Evolutionary conservation across 495 filamentous ascomycete species (phyloP).

Genomic region (Parathielavia hyrcaniae): DNA sequence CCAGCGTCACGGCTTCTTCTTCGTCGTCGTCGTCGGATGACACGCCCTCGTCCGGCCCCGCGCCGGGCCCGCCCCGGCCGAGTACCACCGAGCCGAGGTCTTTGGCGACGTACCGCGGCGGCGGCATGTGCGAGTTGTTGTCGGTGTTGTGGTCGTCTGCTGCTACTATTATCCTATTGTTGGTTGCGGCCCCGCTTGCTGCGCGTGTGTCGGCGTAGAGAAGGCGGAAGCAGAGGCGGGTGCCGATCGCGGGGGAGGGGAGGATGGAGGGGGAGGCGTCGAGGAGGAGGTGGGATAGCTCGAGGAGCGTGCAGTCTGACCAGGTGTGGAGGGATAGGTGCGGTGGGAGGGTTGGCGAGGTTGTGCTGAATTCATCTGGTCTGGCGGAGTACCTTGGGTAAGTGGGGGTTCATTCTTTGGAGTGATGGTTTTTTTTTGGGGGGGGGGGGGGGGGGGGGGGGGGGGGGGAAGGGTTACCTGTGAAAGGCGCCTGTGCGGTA

Average conservation of each 20-base stretch:
- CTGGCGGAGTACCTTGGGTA: constrained; percentile 32
- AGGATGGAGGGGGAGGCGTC: constrained; percentile 44
- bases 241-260: constrained; percentile 69
- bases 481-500: constrained; percentile 70
- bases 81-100: constrained; percentile 80
- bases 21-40: too few species aligned
- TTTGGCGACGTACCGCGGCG: constrained; percentile 58
- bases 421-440: not conserved
- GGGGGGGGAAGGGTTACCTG: constrained; percentile 43
- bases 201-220: constrained; percentile 74
- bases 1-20: constrained; percentile 62
- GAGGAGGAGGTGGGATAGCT: constrained; percentile 64
- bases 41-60: too few species aligned
- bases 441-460: constrained; percentile 15
- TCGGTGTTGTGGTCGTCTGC: too few species aligned
- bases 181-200: constrained; percentile 27
- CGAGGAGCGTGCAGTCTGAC: constrained; percentile 72
- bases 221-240: constrained; percentile 77
- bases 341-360: constrained; percentile 47
- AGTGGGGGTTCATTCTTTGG: not conserved
- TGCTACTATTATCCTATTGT: too few species aligned
- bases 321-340: constrained; percentile 85
- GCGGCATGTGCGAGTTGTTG: constrained; percentile 30
- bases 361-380: constrained; percentile 57
- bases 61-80: constrained; percentile 30